Evolutionary conservation across 2,329 filamentous ascomycete genomes (phyloP).

Genomic region (Plectosphaerella plurivora): DNA sequence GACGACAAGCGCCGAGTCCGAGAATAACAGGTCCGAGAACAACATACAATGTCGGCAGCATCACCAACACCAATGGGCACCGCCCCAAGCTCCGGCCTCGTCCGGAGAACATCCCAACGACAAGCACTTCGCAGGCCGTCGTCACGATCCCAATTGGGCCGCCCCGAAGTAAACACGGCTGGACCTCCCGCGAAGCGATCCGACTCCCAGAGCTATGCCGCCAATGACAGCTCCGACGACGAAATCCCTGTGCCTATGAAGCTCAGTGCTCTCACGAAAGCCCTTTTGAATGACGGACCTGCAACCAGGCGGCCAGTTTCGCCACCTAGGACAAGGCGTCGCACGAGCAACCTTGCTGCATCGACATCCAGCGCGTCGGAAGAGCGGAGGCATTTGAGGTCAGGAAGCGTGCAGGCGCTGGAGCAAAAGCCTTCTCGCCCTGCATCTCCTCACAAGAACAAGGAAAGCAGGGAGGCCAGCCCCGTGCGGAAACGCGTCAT

Average conservation of each 20-base stretch:
- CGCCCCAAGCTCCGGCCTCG: slow-evolving; percentile 36
- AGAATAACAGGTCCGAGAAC: slow-evolving; percentile 4
- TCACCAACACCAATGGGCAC: slow-evolving; percentile 53
- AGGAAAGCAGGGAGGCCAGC: slow-evolving; percentile 47
- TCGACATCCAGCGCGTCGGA: slow-evolving; percentile 38
- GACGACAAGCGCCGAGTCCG: background rate
- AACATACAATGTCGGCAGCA: slow-evolving; percentile 39
- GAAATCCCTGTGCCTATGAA: slow-evolving; percentile 90
- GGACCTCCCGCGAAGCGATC: slow-evolving; percentile 18
- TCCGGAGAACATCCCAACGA: slow-evolving; percentile 50
- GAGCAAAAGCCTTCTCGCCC: slow-evolving; percentile 32
- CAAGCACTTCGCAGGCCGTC: slow-evolving; percentile 48
- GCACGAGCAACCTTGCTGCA: slow-evolving; percentile 40
- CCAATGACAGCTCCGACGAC: slow-evolving; percentile 91
- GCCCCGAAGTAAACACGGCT: slow-evolving; percentile 39
- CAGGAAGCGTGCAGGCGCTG: slow-evolving; percentile 39
- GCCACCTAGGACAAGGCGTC: slow-evolving; percentile 43
- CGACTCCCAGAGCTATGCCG: slow-evolving; percentile 40
- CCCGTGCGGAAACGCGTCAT: slow-evolving; percentile 54
- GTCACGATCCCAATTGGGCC: slow-evolving; percentile 39
- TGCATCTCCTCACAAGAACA: slow-evolving; percentile 39
- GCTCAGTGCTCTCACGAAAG: slow-evolving; percentile 88
- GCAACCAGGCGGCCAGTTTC: slow-evolving; percentile 36
- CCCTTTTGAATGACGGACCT: slow-evolving; percentile 64
- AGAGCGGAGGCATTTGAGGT: slow-evolving; percentile 40